Conservation (phyloP, 331 rosid genomes). For the Erythrophleum ivorense region DNA sequence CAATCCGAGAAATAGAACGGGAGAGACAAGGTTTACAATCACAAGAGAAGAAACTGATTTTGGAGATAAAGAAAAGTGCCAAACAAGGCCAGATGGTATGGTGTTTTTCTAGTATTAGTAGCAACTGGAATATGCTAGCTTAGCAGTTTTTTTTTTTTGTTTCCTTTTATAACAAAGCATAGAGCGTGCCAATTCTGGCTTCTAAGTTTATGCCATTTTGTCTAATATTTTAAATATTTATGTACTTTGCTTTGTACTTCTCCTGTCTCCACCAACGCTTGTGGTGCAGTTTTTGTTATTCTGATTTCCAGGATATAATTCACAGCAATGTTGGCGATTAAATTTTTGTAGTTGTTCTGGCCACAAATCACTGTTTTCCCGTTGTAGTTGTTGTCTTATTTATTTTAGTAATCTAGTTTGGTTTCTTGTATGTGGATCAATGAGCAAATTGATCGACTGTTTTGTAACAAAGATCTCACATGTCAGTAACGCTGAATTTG, state of each 20-base stretch:
- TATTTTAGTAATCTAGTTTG: not conserved
- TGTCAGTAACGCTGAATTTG: not conserved
- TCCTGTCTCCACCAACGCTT: not conserved
- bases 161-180: too few relatives aligned
- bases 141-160: not conserved
- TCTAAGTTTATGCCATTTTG: not conserved
- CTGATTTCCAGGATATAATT: conserved; percentile 2
- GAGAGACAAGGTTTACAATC: conserved; percentile 91
- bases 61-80: conserved; percentile 96
- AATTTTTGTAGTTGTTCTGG: not conserved
- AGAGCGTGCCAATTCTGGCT: not conserved
- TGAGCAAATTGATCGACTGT: not conserved
- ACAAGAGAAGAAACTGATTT: conserved; percentile 92
- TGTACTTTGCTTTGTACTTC: not conserved
- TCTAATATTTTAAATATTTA: not conserved
- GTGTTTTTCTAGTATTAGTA: conserved; percentile 14
- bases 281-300: conserved; percentile 7
- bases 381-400: not conserved
- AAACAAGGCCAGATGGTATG: conserved; percentile 99
- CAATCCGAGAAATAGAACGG: conserved; percentile 95
- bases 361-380: too few relatives aligned
- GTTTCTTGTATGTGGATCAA: not conserved
- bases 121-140: conserved; percentile 22
- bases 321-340: not conserved
- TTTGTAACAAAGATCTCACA: not conserved